These are phyloP conservation scores for Pichia sp. DNA, from an alignment of 1,139 yeast genomes.

Conservation along the genomic window DNA sequence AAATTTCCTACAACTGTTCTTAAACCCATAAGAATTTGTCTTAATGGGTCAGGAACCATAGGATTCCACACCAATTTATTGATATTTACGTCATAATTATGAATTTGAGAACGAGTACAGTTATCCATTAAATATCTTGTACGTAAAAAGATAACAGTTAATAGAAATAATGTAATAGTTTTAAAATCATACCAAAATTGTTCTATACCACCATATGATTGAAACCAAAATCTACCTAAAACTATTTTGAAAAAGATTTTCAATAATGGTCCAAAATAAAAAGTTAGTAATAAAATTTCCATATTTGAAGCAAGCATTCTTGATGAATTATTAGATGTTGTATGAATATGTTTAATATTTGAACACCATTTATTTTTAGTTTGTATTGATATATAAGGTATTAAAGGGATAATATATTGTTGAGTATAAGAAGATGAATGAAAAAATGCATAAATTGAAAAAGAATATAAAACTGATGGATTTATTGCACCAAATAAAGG, in stretches of 20 bases:
- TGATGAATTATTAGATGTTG: slow-evolving; percentile 41
- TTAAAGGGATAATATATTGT: slow-evolving; percentile 29
- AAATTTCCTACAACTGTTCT: slow-evolving; percentile 16
- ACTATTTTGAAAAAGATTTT: slow-evolving; percentile 21
- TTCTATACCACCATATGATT: slow-evolving; percentile 10
- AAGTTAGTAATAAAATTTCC: slow-evolving; percentile 34
- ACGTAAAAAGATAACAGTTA: slow-evolving; percentile 39
- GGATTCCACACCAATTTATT: slow-evolving; percentile 29
- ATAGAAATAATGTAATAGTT: slow-evolving; percentile 26
- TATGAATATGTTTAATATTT: slow-evolving; percentile 34
- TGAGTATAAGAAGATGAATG: slow-evolving; percentile 48
- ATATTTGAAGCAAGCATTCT: slow-evolving; percentile 42
- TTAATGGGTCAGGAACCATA: slow-evolving; percentile 21
- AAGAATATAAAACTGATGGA: slow-evolving; percentile 38
- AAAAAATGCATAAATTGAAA: slow-evolving; percentile 51
- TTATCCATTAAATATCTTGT: slow-evolving; percentile 40
- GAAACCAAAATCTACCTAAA: slow-evolving; percentile 25
- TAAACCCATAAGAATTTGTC: slow-evolving; percentile 8
- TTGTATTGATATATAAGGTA: slow-evolving; percentile 23
- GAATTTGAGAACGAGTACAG: slow-evolving; percentile 38
- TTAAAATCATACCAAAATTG: slow-evolving; percentile 20
- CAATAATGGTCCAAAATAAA: slow-evolving; percentile 22
- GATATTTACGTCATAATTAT: slow-evolving; percentile 36
- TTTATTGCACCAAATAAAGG: slow-evolving; percentile 20
- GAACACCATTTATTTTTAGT: slow-evolving; percentile 15